Conservation (phyloP, 495 filamentous ascomycete species). For the Penicillium goetzii region DNA sequence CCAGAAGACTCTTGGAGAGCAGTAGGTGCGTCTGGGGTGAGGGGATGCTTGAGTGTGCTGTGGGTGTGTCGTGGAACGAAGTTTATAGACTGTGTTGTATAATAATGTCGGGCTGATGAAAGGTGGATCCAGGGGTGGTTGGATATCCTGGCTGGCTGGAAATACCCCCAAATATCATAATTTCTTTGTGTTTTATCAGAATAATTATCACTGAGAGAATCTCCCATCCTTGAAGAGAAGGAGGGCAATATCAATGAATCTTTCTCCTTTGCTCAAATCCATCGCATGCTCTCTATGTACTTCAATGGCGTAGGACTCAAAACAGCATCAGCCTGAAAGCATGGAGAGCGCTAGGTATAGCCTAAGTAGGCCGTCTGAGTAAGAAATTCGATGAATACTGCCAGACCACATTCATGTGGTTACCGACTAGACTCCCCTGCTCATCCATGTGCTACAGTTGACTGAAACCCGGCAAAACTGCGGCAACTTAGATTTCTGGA, state of each 20-base stretch:
- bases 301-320: background rate
- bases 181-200: constrained; percentile 17
- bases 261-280: background rate
- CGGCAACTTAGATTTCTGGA: too few species aligned
- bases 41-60: background rate
- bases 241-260: background rate
- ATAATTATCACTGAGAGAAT: background rate
- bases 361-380: too few species aligned
- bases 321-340: too few species aligned
- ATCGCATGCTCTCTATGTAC: background rate
- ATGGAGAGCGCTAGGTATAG: too few species aligned
- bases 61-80: background rate
- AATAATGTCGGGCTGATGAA: background rate
- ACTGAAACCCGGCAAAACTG: too few species aligned
- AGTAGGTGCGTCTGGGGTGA: constrained; percentile 11
- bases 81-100: constrained; percentile 6
- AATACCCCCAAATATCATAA: constrained; percentile 13
- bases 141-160: background rate
- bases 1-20: constrained; percentile 22
- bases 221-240: background rate
- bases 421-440: too few species aligned
- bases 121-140: background rate
- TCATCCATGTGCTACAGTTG: too few species aligned
- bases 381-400: too few species aligned
- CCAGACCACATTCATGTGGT: too few species aligned